Percentiles rank a stretch among this genome's conserved stretches.
These are phyloP conservation scores for Eimeria acervulina DNA, from an alignment of 169 alveolate species.

Conservation along the genomic window DNA sequence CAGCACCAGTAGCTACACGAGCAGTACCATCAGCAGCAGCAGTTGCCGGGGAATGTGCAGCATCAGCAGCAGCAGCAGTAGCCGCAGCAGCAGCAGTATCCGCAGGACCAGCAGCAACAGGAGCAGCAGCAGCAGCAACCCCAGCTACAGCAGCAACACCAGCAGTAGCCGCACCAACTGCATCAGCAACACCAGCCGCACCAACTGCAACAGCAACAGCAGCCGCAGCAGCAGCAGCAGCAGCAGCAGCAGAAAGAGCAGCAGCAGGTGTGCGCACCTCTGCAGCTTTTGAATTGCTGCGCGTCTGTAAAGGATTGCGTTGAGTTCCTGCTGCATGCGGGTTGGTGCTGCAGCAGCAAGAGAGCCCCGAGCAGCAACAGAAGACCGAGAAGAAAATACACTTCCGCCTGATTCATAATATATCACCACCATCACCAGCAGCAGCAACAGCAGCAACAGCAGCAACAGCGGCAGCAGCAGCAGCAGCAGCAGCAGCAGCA, in stretches of 20 bases:
- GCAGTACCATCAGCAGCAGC: no score
- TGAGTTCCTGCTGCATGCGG: conserved; percentile 1
- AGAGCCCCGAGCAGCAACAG: no score
- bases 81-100: no score
- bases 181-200: no score
- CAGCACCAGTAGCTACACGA: no score
- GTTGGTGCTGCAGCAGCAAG: neutral
- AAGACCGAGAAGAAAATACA: neutral
- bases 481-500: neutral
- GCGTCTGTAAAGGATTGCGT: neutral
- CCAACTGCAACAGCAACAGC: no score
- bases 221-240: no score
- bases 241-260: conserved; percentile 14
- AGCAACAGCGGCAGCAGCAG: neutral
- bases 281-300: neutral
- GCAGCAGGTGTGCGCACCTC: conserved; percentile 22
- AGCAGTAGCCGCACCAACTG: no score
- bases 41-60: no score
- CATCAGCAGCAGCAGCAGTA: no score
- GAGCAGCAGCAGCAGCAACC: neutral
- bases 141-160: no score
- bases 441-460: conserved; percentile 20
- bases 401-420: neutral
- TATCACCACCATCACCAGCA: conserved; percentile 25
- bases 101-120: conserved; percentile 9